Evolutionary conservation across 2,329 filamentous ascomycete genomes (phyloP), one percentile per base, ranked within the genome.

Genomic region (Sclerotinia sclerotiorum): DNA sequence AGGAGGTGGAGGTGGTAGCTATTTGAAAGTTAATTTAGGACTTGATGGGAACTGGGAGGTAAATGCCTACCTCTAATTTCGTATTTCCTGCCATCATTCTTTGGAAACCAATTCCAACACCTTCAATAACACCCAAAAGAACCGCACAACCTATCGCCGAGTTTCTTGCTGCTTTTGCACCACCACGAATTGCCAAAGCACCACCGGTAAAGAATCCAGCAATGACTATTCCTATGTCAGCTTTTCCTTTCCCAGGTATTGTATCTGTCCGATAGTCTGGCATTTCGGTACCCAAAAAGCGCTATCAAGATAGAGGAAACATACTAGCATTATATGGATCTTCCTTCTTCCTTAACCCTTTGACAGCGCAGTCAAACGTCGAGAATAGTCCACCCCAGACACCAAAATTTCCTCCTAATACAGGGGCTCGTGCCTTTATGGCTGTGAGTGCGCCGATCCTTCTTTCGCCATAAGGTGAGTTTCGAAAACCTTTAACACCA

Each of bases 191-290:
- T 64, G 95, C 95, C 46, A 99, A 85, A 42, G 94, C 88, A 74
- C 95, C 95, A 77, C 93, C 94, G 5, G 95, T 98, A 81, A 97
- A 94, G 85, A 97, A 97, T 66, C 95, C 95, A 54, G 94, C 95
- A 75, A 94, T 96, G 79, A 99, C 82, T 84, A 15, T 32, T 44
- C 21, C 65, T 64, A 71, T 68, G 76, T 73, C 62, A 69, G 57
- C 35, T 29, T 49, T 17, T 55, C 10, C 2, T 24, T 24, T 39
- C 35, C 35, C 19, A 13, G 27, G 39, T 19, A 24, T 19, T 24
- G 2, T 27, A 62, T 24, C 7, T 13, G 29, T 13, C 29, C 44
- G 39, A 39, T 24, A n/a, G 35, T 52, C 32, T 27, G 60, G 46
- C 15, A 13, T 32, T 17, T n/a, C 24, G 17, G 1, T 8, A 39